A percentile compares a stretch with the other conserved stretches of the same genome.
Evolutionary conservation across 345 rosid genomes (phyloP).

Genomic region (Linum usitatissimum): DNA sequence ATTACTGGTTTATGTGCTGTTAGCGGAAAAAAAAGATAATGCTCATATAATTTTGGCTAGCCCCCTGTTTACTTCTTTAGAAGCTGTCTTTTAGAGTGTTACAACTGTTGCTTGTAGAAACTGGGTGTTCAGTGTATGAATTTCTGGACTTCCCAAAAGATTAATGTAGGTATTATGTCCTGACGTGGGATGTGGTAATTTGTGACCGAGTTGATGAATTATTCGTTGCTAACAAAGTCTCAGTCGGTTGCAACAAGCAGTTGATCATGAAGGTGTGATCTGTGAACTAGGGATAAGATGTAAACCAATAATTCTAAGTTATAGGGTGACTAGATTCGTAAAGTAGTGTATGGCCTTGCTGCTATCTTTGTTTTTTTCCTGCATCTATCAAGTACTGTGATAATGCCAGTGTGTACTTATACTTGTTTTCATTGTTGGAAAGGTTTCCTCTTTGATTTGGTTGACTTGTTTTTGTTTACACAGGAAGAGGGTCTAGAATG

Average conservation of each 20-base stretch:
- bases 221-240: not conserved
- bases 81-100: not conserved
- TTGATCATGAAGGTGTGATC: not conserved
- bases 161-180: too few species aligned
- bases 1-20: not conserved
- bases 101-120: not conserved
- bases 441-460: not conserved
- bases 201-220: not conserved
- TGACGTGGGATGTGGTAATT: not conserved
- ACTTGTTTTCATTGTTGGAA: not conserved
- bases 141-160: too few species aligned
- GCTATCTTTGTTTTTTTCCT: not conserved
- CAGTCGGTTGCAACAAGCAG: not conserved
- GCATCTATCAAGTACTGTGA: not conserved
- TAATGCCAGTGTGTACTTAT: not conserved
- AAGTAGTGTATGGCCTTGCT: not conserved
- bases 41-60: not conserved
- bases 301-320: not conserved
- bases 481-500: not conserved
- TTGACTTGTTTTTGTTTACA: too few species aligned
- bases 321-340: not conserved
- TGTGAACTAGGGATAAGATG: not conserved
- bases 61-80: not conserved
- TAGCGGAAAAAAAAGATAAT: not conserved
- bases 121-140: not conserved